These are phyloP conservation scores for Tilletia walkeri DNA, from an alignment of 1,284 basidiomycete species.

Conservation along the genomic window DNA sequence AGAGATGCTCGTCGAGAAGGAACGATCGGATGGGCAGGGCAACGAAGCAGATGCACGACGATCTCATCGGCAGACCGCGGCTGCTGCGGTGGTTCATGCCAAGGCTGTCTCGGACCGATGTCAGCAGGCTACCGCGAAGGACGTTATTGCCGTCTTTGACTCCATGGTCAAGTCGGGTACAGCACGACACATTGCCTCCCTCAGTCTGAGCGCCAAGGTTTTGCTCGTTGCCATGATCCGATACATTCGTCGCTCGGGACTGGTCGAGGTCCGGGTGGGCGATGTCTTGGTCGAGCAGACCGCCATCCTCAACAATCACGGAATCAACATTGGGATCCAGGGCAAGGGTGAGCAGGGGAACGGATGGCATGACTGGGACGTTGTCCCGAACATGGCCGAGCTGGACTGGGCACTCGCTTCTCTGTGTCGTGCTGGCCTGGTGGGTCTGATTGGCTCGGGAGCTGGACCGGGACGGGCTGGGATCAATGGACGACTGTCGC, in stretches of 20 bases:
- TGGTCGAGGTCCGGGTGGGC: conserved; percentile 80
- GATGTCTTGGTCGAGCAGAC: conserved; percentile 62
- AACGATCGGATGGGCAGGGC: not conserved
- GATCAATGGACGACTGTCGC: conserved; percentile 38
- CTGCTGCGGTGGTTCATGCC: conserved; percentile 43
- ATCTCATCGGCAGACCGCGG: conserved; percentile 59
- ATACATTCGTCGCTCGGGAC: conserved; percentile 77
- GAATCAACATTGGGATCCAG: conserved; percentile 18
- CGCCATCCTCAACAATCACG: conserved; percentile 40
- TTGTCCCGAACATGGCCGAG: conserved; percentile 19
- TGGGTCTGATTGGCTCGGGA: conserved; percentile 47
- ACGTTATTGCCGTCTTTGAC: conserved; percentile 78
- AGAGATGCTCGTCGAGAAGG: not conserved
- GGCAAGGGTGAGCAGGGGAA: not conserved
- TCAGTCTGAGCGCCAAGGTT: conserved; percentile 47
- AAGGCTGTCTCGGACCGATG: not conserved
- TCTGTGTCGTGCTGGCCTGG: conserved; percentile 39
- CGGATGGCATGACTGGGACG: conserved; percentile 12
- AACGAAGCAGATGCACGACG: conserved; percentile 54
- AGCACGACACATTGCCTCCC: conserved; percentile 53
- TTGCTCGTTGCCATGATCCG: conserved; percentile 73
- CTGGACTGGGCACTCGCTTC: conserved; percentile 35
- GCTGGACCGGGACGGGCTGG: conserved; percentile 42
- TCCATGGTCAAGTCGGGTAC: conserved; percentile 89
- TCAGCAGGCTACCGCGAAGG: conserved; percentile 66